These are phyloP conservation scores for Citrus unshiu DNA, from an alignment of 345 rosid genomes.

Conservation along the genomic window DNA sequence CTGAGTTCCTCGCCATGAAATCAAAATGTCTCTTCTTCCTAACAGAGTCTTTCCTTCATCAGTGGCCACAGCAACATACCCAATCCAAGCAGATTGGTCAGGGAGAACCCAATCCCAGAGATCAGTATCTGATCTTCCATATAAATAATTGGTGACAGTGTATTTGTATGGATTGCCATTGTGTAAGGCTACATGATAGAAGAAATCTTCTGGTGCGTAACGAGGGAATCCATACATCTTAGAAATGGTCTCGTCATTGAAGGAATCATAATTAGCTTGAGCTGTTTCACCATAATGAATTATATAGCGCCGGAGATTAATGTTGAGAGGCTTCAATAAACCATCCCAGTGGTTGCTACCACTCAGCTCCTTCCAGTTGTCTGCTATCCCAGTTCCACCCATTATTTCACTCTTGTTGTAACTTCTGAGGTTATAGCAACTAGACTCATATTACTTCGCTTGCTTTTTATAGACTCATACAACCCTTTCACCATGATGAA, in stretches of 20 bases:
- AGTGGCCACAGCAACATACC: slow-evolving; percentile 79
- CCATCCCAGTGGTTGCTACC: slow-evolving; percentile 34
- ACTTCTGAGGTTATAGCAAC: too few relatives aligned
- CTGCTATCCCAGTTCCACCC: slow-evolving; percentile 18
- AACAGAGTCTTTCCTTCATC: slow-evolving; percentile 55
- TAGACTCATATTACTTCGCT: not conserved
- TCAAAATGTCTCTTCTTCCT: slow-evolving; percentile 23
- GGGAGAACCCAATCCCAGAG: not conserved
- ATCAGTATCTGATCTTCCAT: not conserved
- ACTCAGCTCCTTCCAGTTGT: slow-evolving; percentile 41
- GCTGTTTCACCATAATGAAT: slow-evolving; percentile 47
- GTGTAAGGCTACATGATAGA: not conserved
- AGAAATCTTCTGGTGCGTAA: not conserved
- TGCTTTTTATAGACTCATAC: not conserved
- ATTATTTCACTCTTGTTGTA: not conserved
- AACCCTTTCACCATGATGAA: not conserved
- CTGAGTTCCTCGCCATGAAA: not conserved
- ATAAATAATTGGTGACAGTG: not conserved
- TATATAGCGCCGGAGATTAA: slow-evolving; percentile 41
- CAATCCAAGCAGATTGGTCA: slow-evolving; percentile 42
- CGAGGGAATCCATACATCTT: slow-evolving; percentile 15
- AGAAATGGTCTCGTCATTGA: slow-evolving; percentile 22
- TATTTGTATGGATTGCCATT: not conserved
- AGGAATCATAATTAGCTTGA: slow-evolving; percentile 28
- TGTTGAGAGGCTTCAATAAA: slow-evolving; percentile 41